phyloP scores from a whole-genome alignment of 768 basidiomycete species.

The Termitomyces sp. region DNA sequence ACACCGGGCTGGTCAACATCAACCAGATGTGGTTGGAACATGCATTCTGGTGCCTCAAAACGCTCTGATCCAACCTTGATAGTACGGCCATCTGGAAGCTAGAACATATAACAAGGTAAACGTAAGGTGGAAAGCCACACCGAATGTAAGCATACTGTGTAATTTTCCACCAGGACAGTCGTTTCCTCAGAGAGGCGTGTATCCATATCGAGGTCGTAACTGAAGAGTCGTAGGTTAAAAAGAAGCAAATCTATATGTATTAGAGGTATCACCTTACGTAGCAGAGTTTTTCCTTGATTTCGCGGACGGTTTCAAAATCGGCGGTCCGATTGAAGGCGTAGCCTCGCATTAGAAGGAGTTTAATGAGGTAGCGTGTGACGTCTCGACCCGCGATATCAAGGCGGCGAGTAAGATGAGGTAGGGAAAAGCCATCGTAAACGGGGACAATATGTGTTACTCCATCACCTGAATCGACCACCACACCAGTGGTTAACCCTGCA shows the following conservation, averaged over 20 bases:
- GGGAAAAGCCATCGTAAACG: slow-evolving; percentile 94
- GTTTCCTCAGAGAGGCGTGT: slow-evolving; percentile 93
- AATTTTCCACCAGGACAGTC: slow-evolving; percentile 92
- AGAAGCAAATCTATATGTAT: not conserved
- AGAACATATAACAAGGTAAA: not conserved
- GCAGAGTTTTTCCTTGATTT: slow-evolving; percentile 99
- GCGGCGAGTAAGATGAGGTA: slow-evolving; percentile 91
- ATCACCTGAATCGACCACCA: slow-evolving; percentile 98
- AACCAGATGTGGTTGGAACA: slow-evolving; percentile 99
- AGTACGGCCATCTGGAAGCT: slow-evolving; percentile 93
- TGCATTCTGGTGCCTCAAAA: slow-evolving; percentile 98
- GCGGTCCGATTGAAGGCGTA: slow-evolving; percentile 99
- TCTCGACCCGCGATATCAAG: slow-evolving; percentile 98
- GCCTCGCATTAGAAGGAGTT: slow-evolving; percentile 99
- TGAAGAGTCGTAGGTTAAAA: slow-evolving; percentile 23
- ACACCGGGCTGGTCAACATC: slow-evolving; percentile 97
- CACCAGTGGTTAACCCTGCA: slow-evolving; percentile 92
- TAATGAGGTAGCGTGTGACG: slow-evolving; percentile 98
- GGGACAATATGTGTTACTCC: slow-evolving; percentile 99
- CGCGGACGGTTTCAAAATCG: slow-evolving; percentile 97
- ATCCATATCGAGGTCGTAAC: slow-evolving; percentile 97
- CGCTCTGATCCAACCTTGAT: slow-evolving; percentile 99
- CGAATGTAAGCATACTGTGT: slow-evolving; percentile 61
- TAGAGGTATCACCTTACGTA: slow-evolving; percentile 75
- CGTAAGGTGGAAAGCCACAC: not conserved